Evolutionary conservation across 768 basidiomycete species (phyloP).

Genomic region (Hericium rajendrae): DNA sequence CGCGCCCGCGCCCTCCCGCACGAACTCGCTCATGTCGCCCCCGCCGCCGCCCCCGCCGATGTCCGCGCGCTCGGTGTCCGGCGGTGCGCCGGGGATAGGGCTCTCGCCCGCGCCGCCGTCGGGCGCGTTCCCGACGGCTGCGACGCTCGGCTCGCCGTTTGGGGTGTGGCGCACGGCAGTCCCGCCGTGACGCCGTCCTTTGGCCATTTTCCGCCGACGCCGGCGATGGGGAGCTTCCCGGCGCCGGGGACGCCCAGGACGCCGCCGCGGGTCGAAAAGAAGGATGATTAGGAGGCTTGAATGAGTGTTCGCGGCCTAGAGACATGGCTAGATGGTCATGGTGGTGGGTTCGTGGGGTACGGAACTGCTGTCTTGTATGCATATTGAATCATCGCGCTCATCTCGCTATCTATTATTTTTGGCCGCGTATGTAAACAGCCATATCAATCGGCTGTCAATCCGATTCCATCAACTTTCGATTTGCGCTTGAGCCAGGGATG

Average conservation of each 20-base stretch:
- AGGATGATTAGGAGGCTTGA: background rate
- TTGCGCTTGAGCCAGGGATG: no score
- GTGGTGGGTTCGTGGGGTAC: no score
- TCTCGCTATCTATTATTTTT: no score
- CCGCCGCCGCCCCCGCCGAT: background rate
- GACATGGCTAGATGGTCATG: no score
- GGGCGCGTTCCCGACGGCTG: constrained; percentile 18
- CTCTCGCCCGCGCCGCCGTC: constrained; percentile 1
- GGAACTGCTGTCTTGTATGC: no score
- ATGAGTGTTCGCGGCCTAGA: no score
- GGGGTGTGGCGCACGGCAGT: background rate
- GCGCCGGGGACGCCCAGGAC: background rate
- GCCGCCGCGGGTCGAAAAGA: background rate
- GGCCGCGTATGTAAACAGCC: no score
- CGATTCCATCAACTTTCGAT: no score
- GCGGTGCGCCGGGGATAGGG: constrained; percentile 5
- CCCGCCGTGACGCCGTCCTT: constrained; percentile 15
- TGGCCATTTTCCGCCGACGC: constrained; percentile 28
- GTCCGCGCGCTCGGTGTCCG: constrained; percentile 3
- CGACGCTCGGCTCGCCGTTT: constrained; percentile 19
- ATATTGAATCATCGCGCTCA: no score
- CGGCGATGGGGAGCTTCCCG: constrained; percentile 17
- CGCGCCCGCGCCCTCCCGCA: background rate
- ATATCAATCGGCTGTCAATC: no score
- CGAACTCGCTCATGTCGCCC: background rate